Evolutionary conservation across 2,329 filamentous ascomycete genomes (phyloP).

Genomic region (Fusarium clavum): DNA sequence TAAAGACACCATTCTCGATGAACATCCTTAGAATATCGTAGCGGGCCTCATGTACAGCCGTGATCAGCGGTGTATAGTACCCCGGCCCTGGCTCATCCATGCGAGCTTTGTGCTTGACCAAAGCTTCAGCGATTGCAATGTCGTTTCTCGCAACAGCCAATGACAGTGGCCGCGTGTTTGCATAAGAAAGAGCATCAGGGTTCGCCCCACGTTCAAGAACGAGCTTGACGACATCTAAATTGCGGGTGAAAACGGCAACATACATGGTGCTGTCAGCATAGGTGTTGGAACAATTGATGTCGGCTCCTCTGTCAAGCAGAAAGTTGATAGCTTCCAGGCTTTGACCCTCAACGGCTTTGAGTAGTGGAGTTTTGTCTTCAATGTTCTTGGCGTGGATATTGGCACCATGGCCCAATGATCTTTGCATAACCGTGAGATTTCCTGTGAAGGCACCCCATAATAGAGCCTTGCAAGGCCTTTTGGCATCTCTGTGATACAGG

Average conservation of each 20-base stretch:
- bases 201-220: constrained; percentile 2
- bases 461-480: neutral
- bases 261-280: constrained; percentile 4
- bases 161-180: neutral
- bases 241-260: neutral
- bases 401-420: neutral
- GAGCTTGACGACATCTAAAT: neutral
- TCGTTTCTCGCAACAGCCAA: neutral
- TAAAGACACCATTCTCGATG: neutral
- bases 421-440: neutral
- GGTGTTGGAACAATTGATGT: neutral
- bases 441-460: neutral
- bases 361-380: neutral
- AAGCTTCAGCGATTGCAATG: neutral
- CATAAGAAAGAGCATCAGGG: neutral
- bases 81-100: neutral
- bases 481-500: constrained; percentile 1
- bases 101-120: neutral
- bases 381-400: neutral
- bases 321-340: neutral
- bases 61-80: neutral
- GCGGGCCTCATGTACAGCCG: accelerated
- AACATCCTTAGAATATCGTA: constrained; percentile 4
- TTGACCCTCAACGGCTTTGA: neutral
- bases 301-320: neutral